phyloP scores from a whole-genome alignment of 345 rosid species.

The Citrus unshiu region DNA sequence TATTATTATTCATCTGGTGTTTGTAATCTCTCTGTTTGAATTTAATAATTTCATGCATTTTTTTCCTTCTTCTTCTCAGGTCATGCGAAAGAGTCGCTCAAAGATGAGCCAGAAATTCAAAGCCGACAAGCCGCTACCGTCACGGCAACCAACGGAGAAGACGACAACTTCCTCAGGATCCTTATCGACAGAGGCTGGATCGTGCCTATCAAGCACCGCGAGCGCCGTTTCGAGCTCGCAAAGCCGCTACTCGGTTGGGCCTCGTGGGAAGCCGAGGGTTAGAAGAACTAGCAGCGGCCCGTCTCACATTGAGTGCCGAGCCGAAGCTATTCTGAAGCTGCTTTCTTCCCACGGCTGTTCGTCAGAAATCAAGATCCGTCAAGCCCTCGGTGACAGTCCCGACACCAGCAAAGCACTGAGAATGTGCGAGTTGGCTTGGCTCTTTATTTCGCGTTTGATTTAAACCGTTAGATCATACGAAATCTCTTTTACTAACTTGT shows the following conservation, averaged over 20 bases:
- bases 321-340: slow-evolving; percentile 68
- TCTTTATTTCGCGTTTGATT: background rate
- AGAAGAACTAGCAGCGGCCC: slow-evolving; percentile 30
- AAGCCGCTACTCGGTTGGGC: slow-evolving; percentile 15
- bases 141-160: background rate
- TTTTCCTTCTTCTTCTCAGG: slow-evolving; percentile 23
- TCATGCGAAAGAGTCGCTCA: slow-evolving; percentile 50
- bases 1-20: background rate
- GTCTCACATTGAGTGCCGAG: slow-evolving; percentile 49
- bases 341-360: slow-evolving; percentile 55
- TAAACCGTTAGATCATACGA: background rate
- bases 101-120: slow-evolving; percentile 21
- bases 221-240: slow-evolving; percentile 43
- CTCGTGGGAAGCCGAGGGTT: slow-evolving; percentile 18
- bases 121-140: slow-evolving; percentile 10
- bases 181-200: slow-evolving; percentile 34
- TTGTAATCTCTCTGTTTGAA: background rate
- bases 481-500: background rate
- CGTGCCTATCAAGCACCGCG: slow-evolving; percentile 60
- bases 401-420: slow-evolving; percentile 99
- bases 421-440: slow-evolving; percentile 36
- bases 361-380: slow-evolving; percentile 73
- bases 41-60: background rate
- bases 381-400: slow-evolving; percentile 78
- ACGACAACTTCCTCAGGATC: slow-evolving; percentile 30